Evolutionary conservation across 345 rosid species (phyloP).

Genomic region (Mercurialis annua): DNA sequence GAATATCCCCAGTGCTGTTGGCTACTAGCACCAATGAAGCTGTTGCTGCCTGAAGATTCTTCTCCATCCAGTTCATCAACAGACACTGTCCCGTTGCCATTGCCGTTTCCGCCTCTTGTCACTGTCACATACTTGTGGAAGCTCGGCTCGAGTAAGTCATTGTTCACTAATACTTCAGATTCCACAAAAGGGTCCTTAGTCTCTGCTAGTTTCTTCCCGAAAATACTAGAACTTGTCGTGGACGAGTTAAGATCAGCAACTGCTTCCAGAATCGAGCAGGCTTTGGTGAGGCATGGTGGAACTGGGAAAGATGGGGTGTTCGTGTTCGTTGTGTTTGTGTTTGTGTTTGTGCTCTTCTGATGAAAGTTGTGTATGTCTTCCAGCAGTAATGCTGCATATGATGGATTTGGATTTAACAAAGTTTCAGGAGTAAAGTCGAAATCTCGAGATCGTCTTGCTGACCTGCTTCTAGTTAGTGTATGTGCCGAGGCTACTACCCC

Average conservation of each 20-base stretch:
- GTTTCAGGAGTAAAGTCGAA: slow-evolving; percentile 63
- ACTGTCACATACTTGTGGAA: slow-evolving; percentile 83
- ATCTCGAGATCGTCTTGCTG: slow-evolving; percentile 69
- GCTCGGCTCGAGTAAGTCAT: slow-evolving; percentile 79
- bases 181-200: slow-evolving; percentile 58
- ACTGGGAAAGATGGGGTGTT: slow-evolving; percentile 33
- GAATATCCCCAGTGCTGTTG: slow-evolving; percentile 50
- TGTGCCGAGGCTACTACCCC: slow-evolving; percentile 35
- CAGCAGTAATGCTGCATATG: slow-evolving; percentile 66
- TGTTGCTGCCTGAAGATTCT: slow-evolving; percentile 95
- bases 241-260: slow-evolving; percentile 88
- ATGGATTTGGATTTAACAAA: slow-evolving; percentile 40
- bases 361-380: slow-evolving; percentile 95
- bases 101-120: slow-evolving; percentile 50
- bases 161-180: slow-evolving; percentile 47
- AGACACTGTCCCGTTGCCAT: slow-evolving; percentile 4
- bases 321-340: not conserved
- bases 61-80: slow-evolving; percentile 63
- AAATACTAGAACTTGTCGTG: slow-evolving; percentile 44
- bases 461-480: slow-evolving; percentile 57
- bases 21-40: slow-evolving; percentile 43
- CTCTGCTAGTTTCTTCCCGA: slow-evolving; percentile 34
- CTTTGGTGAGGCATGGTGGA: slow-evolving; percentile 70
- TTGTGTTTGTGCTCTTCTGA: slow-evolving; percentile 44
- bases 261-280: slow-evolving; percentile 73